Conservation (phyloP, 495 filamentous ascomycete genomes). For the Aspergillus nidulans region DNA sequence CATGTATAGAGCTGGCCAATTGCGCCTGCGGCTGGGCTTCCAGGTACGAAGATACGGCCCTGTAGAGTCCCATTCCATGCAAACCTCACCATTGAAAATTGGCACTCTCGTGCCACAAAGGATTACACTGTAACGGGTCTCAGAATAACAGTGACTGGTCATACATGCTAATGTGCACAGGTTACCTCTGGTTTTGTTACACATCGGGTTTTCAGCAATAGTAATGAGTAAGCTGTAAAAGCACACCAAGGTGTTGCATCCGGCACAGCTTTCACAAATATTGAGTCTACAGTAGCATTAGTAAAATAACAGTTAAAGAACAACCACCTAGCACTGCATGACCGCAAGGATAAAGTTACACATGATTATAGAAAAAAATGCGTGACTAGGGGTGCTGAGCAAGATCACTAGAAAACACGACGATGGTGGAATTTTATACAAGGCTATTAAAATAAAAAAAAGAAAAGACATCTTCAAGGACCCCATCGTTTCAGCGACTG, state of each 20-base stretch:
- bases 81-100: background rate
- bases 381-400: slow-evolving; percentile 5
- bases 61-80: background rate
- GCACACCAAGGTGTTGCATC: background rate
- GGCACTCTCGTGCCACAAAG: background rate
- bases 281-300: background rate
- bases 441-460: slow-evolving; percentile 12
- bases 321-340: slow-evolving; percentile 31
- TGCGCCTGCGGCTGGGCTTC: no score
- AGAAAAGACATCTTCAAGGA: slow-evolving; percentile 10
- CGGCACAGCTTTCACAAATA: background rate
- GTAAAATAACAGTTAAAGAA: slow-evolving; percentile 2
- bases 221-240: background rate
- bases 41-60: background rate
- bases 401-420: slow-evolving; percentile 6
- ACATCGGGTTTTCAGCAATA: background rate
- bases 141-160: background rate
- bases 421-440: slow-evolving; percentile 22
- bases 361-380: slow-evolving; percentile 10
- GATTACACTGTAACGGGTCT: background rate
- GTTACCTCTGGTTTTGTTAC: no score
- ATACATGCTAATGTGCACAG: no score
- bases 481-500: slow-evolving; percentile 15
- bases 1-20: background rate
- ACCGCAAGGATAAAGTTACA: slow-evolving; percentile 37